A percentile compares a stretch with the other conserved stretches of the same genome.
phyloP scores from a whole-genome alignment of 2,329 filamentous ascomycete species.

The Penicillium sp. region DNA sequence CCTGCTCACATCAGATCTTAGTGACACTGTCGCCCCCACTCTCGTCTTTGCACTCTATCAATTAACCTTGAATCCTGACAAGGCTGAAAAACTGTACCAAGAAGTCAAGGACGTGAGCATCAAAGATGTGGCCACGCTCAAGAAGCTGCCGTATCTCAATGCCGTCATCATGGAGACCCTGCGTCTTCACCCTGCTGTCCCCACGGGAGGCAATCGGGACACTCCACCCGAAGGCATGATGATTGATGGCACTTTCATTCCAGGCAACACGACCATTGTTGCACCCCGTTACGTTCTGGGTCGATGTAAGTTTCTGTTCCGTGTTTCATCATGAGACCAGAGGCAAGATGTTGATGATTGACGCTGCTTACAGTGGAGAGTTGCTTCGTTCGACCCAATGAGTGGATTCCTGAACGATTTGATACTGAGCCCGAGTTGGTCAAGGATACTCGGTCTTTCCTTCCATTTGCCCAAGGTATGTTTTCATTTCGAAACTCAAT shows the following conservation, averaged over 20 bases:
- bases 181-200: slow-evolving; percentile 26
- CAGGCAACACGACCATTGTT: slow-evolving; percentile 8
- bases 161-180: slow-evolving; percentile 25
- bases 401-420: neutral
- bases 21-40: slow-evolving; percentile 44
- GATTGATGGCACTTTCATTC: slow-evolving; percentile 22
- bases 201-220: slow-evolving; percentile 16
- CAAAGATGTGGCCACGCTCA: neutral
- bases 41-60: slow-evolving; percentile 44
- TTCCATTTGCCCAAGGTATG: neutral
- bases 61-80: slow-evolving; percentile 28
- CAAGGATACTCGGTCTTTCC: neutral
- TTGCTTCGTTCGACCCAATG: neutral
- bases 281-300: neutral
- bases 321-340: no score
- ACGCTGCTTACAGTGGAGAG: neutral
- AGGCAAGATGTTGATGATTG: neutral
- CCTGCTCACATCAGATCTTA: neutral
- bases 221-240: slow-evolving; percentile 22
- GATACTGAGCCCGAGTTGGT: neutral
- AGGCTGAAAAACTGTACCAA: slow-evolving; percentile 4
- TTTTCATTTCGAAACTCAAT: no score
- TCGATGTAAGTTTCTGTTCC: neutral
- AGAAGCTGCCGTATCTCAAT: slow-evolving; percentile 16
- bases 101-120: neutral